phyloP scores from a whole-genome alignment of 2,329 filamentous ascomycete species.

The Talaromyces sp. region DNA sequence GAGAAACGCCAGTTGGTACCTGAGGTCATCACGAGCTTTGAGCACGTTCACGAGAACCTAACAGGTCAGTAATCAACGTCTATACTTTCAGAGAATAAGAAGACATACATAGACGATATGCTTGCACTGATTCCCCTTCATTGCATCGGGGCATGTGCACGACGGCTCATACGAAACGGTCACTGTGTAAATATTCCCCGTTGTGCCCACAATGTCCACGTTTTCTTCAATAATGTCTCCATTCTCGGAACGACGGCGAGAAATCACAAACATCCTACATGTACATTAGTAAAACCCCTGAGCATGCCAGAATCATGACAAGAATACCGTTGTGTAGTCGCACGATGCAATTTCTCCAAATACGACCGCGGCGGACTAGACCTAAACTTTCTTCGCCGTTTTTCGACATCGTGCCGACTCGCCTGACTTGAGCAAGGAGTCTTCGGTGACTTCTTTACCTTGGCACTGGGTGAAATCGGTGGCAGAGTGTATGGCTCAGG shows the following conservation, averaged over 20 bases:
- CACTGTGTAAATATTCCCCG: slow-evolving; percentile 62
- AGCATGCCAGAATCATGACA: too few relatives aligned
- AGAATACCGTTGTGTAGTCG: slow-evolving; percentile 45
- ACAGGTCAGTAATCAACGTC: not conserved
- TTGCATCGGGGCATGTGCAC: slow-evolving; percentile 56
- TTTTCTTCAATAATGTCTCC: slow-evolving; percentile 48
- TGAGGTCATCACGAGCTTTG: slow-evolving; percentile 54
- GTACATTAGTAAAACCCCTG: too few relatives aligned
- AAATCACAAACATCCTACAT: slow-evolving; percentile 55
- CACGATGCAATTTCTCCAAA: slow-evolving; percentile 47
- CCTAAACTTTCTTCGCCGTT: slow-evolving; percentile 44
- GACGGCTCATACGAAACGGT: slow-evolving; percentile 51
- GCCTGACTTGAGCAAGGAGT: not conserved
- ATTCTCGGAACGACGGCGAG: slow-evolving; percentile 46
- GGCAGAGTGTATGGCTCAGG: slow-evolving; percentile 5
- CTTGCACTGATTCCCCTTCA: slow-evolving; percentile 61
- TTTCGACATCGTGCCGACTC: slow-evolving; percentile 20
- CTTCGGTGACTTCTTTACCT: not conserved
- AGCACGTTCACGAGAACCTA: slow-evolving; percentile 56
- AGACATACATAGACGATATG: slow-evolving; percentile 56
- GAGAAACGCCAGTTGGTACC: slow-evolving; percentile 61
- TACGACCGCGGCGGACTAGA: slow-evolving; percentile 46
- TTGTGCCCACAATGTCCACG: slow-evolving; percentile 58
- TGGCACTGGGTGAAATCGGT: not conserved
- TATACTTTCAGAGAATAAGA: not conserved